Percentiles rank a stretch among this genome's conserved stretches.
phyloP scores from a whole-genome alignment of 2,329 filamentous ascomycete species.

The Stemphylium beticola region DNA sequence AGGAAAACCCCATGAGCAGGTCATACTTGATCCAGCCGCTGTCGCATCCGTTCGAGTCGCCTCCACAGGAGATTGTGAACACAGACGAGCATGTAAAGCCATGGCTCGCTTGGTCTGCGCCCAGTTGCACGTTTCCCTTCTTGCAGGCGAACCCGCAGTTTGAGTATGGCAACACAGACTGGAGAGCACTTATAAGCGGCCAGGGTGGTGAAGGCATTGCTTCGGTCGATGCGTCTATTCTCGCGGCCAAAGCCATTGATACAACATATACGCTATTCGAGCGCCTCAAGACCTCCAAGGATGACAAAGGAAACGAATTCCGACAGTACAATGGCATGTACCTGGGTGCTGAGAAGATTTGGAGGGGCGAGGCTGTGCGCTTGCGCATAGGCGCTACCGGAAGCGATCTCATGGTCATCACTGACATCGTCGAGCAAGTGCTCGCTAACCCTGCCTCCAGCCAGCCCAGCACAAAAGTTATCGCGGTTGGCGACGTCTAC shows the following conservation, averaged over 20 bases:
- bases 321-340: slow-evolving; percentile 61
- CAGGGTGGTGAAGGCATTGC: slow-evolving; percentile 57
- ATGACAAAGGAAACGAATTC: slow-evolving; percentile 50
- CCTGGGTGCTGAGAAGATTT: slow-evolving; percentile 65
- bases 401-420: slow-evolving; percentile 58
- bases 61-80: slow-evolving; percentile 51
- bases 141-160: slow-evolving; percentile 51
- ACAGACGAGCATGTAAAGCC: slow-evolving; percentile 57
- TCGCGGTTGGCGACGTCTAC: slow-evolving; percentile 60
- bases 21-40: slow-evolving; percentile 57
- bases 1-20: slow-evolving; percentile 35
- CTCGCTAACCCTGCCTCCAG: slow-evolving; percentile 14
- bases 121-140: slow-evolving; percentile 54
- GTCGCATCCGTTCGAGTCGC: slow-evolving; percentile 53
- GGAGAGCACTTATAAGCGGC: slow-evolving; percentile 53
- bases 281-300: slow-evolving; percentile 47
- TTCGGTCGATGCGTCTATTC: slow-evolving; percentile 64
- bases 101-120: slow-evolving; percentile 65
- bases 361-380: slow-evolving; percentile 65
- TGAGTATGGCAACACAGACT: slow-evolving; percentile 59
- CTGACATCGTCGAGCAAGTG: slow-evolving; percentile 52
- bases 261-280: slow-evolving; percentile 62
- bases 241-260: slow-evolving; percentile 63
- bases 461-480: slow-evolving; percentile 41
- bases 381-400: slow-evolving; percentile 51